These are phyloP conservation scores for Diplosphaera chodatii DNA, from an alignment of 139 green algal genomes.

Conservation along the genomic window DNA sequence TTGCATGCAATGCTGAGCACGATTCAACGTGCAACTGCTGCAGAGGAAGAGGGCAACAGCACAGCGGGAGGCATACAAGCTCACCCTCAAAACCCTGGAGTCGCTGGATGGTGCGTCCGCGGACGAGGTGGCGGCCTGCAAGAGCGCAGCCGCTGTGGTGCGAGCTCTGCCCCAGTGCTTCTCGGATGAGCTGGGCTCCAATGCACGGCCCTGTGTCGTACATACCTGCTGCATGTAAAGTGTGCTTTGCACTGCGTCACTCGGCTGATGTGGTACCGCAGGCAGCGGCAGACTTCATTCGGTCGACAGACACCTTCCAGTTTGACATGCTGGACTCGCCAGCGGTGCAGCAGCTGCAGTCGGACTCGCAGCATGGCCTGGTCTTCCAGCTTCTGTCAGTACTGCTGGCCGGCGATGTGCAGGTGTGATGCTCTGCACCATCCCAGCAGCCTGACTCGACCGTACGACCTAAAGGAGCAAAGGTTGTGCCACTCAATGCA, in stretches of 20 bases:
- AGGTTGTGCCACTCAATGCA: too few species aligned
- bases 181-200: too few species aligned
- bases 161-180: too few species aligned
- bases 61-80: slow-evolving; percentile 5
- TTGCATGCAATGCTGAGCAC: too few species aligned
- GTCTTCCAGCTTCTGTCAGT: slow-evolving; percentile 13
- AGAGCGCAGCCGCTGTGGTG: neutral
- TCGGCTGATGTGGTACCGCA: too few species aligned
- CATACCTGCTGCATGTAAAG: too few species aligned
- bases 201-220: too few species aligned
- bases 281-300: slow-evolving; percentile 17
- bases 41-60: slow-evolving; percentile 7
- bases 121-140: slow-evolving; percentile 5
- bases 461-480: too few species aligned
- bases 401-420: slow-evolving; percentile 12
- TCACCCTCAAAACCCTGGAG: slow-evolving; percentile 2
- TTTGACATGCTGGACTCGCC: slow-evolving; percentile 19
- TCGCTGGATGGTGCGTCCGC: neutral
- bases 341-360: slow-evolving; percentile 16
- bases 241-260: too few species aligned
- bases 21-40: too few species aligned
- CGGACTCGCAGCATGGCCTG: slow-evolving; percentile 5
- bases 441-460: too few species aligned
- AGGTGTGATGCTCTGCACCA: neutral
- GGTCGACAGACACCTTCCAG: slow-evolving; percentile 15